phyloP scores from a whole-genome alignment of 352 stramenopile species.

The Pythium brassicae region DNA sequence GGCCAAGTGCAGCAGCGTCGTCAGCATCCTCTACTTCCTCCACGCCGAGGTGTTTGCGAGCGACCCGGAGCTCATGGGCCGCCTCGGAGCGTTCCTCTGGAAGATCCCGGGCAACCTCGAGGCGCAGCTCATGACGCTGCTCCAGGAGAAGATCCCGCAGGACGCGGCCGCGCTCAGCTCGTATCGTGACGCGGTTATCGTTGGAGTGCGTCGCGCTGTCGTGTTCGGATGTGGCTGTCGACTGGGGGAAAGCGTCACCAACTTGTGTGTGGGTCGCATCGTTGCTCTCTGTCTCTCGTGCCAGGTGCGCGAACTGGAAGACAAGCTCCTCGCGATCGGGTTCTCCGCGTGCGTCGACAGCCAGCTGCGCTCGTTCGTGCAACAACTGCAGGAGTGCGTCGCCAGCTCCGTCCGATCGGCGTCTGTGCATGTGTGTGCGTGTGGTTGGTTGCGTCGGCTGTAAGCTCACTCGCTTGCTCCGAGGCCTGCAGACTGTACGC shows the following conservation, averaged over 20 bases:
- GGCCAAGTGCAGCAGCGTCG: constrained; percentile 35
- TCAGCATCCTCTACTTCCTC: constrained; percentile 51
- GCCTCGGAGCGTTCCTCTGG: constrained; percentile 53
- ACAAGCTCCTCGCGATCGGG: constrained; percentile 37
- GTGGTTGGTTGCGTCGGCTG: not conserved
- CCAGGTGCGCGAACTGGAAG: constrained; percentile 48
- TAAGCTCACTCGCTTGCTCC: not conserved
- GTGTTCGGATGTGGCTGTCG: not conserved
- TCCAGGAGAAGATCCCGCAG: constrained; percentile 71
- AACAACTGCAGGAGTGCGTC: constrained; percentile 58
- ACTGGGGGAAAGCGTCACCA: not conserved
- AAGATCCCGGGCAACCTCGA: constrained; percentile 73
- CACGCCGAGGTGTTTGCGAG: constrained; percentile 42
- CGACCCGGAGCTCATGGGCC: constrained; percentile 43
- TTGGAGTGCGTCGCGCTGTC: constrained; percentile 25
- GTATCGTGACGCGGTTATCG: constrained; percentile 40
- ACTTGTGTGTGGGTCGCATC: no score
- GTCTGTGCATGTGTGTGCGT: not conserved
- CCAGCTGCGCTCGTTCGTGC: constrained; percentile 51
- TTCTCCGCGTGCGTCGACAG: constrained; percentile 48
- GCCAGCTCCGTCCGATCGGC: not conserved
- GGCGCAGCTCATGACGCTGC: constrained; percentile 47
- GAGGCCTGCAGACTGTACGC: constrained; percentile 45
- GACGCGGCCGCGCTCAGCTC: constrained; percentile 38
- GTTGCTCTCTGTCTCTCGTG: not conserved